Base-by-base conservation (phyloP, 1,284 basidiomycete species). In the Apiotrichum sp. region DNA sequence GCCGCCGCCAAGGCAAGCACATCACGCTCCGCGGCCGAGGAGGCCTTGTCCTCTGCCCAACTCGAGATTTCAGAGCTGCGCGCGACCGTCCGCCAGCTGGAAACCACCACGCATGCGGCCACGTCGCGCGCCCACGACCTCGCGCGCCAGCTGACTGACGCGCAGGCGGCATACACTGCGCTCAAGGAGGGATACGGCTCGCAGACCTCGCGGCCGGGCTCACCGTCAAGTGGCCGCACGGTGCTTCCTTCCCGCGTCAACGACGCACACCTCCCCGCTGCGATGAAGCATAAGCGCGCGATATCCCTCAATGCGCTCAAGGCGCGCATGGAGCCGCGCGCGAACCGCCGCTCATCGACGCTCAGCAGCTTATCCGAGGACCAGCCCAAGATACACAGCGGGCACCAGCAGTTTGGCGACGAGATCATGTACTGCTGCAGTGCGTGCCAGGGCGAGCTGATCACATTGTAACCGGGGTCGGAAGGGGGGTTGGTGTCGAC, bases 221-320 rank as follows among this genome's bases (percentile, higher is more conserved):
- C 56, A 3, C 22, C 33, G 7, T 32, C 38, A 3, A 32, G 33
- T 8, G 16, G 48, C 3, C 51, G 47, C 2, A 36, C 45, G 33
- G 9, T 35, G 29, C 7, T 47, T 9, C 47, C 47, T n/a, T 32
- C 33, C 7, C 52, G 32, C 39, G 31, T 38, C 6, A 75, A 81
- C 58, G 87, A 88, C 62, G 81, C 84, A 29, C 80, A 80, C 47
- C 79, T 93, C 44, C 84, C 87, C 1, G 82, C 86, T 0, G 84
- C 88, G 69, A 86, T 87, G 35, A 79, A 84, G 40, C 89, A 92
- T 74, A 91, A 91, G 70, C 85, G 90, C 52, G 84, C 86, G 66
- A 84, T 89, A 58, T 90, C 88, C 70, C 76, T 93, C 58, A 84
- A 84, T 66, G 91, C 92, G 83, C 82, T 93, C 52, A 91, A 90